These are phyloP conservation scores for Davidsoniella virescens DNA, from an alignment of 2,329 filamentous ascomycete genomes.

Conservation along the genomic window DNA sequence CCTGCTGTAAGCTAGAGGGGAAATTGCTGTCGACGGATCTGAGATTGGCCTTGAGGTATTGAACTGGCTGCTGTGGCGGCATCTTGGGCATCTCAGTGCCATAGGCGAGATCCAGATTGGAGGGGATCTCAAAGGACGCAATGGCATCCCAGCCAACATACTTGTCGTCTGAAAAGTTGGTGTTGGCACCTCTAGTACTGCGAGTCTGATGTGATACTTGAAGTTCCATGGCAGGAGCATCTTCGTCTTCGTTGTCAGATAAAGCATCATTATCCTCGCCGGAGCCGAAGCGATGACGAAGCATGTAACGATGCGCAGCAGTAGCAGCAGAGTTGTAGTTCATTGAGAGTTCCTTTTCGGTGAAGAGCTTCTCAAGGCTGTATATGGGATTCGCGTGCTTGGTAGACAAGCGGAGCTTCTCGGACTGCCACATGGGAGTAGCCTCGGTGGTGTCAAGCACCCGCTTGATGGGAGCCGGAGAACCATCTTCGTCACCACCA, in stretches of 20 bases:
- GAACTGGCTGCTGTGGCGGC: slow-evolving; percentile 38
- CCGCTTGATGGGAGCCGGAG: slow-evolving; percentile 40
- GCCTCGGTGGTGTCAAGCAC: slow-evolving; percentile 38
- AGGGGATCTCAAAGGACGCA: slow-evolving; percentile 40
- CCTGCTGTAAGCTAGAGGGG: slow-evolving; percentile 31
- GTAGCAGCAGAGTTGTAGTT: slow-evolving; percentile 47
- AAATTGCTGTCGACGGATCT: slow-evolving; percentile 39
- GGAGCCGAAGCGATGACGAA: slow-evolving; percentile 32
- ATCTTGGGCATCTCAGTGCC: slow-evolving; percentile 40
- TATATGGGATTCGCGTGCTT: slow-evolving; percentile 44
- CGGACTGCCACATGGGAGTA: slow-evolving; percentile 46
- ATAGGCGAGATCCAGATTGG: slow-evolving; percentile 40
- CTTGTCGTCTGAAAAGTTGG: slow-evolving; percentile 41
- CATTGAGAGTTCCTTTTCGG: slow-evolving; percentile 51
- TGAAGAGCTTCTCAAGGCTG: slow-evolving; percentile 54
- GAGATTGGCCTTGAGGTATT: slow-evolving; percentile 42
- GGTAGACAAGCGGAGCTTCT: slow-evolving; percentile 35
- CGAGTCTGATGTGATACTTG: slow-evolving; percentile 48
- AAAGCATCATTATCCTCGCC: slow-evolving; percentile 30
- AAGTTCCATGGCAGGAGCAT: slow-evolving; percentile 43
- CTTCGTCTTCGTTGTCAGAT: slow-evolving; percentile 36
- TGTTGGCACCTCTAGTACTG: slow-evolving; percentile 40
- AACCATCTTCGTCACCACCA: slow-evolving; percentile 43
- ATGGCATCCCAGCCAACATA: slow-evolving; percentile 44
- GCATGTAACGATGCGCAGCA: slow-evolving; percentile 44